Conservation (phyloP, 2,329 filamentous ascomycete species). For the Raffaelea arxii region DNA sequence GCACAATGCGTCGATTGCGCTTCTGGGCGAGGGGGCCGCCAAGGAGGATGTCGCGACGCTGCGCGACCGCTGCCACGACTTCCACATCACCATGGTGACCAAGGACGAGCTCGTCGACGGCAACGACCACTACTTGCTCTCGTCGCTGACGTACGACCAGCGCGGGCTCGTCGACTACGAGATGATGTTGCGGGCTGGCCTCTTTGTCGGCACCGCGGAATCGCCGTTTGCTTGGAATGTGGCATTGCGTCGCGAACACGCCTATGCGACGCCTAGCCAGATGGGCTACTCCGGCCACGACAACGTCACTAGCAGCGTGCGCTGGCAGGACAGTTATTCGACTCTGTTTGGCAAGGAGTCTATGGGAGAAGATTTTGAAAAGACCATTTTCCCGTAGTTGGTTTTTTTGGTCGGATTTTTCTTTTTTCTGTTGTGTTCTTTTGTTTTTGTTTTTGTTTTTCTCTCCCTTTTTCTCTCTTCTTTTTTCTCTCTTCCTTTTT, state of each 20-base stretch:
- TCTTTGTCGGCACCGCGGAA: constrained; percentile 33
- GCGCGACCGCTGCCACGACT: constrained; percentile 22
- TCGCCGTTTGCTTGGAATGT: constrained; percentile 38
- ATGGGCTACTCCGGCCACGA: constrained; percentile 4
- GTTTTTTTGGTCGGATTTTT: background rate
- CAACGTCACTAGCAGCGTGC: constrained; percentile 12
- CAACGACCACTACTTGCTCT: constrained; percentile 23
- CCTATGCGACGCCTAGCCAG: constrained; percentile 13
- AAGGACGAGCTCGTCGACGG: constrained; percentile 32
- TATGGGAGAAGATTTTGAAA: constrained; percentile 11
- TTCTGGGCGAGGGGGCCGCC: constrained; percentile 31
- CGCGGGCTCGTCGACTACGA: constrained; percentile 41
- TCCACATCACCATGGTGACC: constrained; percentile 28
- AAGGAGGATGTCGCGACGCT: constrained; percentile 25
- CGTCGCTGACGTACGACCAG: constrained; percentile 35
- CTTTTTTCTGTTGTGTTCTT: background rate
- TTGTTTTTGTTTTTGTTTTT: background rate
- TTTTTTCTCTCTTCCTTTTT: background rate
- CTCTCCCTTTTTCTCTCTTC: background rate
- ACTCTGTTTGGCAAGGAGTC: constrained; percentile 19
- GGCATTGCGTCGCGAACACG: constrained; percentile 27
- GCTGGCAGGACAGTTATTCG: constrained; percentile 24
- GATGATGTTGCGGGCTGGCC: constrained; percentile 31
- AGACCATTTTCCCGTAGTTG: constrained; percentile 16
- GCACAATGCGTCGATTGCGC: constrained; percentile 24